Conservation (phyloP, 2,329 filamentous ascomycete genomes). For the Nannizzia gypsea region DNA sequence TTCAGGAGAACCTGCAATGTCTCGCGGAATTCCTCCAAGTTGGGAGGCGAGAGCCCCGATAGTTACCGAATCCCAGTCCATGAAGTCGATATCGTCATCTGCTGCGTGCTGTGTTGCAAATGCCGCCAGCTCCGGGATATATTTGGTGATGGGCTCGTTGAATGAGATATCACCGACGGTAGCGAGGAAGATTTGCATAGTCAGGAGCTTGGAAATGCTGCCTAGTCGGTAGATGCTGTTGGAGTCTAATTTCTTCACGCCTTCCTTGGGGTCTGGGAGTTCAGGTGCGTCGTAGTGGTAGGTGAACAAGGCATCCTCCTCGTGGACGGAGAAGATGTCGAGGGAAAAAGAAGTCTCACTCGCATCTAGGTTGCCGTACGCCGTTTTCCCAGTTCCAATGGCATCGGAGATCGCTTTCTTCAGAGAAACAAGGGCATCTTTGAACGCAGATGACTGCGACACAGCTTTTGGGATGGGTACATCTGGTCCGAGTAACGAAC, state of each 20-base stretch:
- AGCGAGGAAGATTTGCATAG: constrained; percentile 32
- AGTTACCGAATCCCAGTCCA: constrained; percentile 11
- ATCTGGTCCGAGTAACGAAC: neutral
- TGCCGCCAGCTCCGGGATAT: constrained; percentile 31
- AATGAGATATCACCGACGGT: constrained; percentile 32
- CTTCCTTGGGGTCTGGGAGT: constrained; percentile 13
- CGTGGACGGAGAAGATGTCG: constrained; percentile 10
- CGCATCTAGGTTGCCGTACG: neutral
- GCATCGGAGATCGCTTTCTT: neutral
- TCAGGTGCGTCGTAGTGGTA: constrained; percentile 9
- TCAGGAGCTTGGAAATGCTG: constrained; percentile 38
- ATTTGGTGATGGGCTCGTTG: constrained; percentile 33
- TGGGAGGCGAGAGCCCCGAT: constrained; percentile 7
- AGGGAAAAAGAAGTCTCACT: constrained; percentile 15
- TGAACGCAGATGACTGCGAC: neutral
- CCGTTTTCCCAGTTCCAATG: neutral
- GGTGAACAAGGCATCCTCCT: constrained; percentile 8
- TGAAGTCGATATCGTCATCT: neutral
- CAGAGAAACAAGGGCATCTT: neutral
- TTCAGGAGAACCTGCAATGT: neutral
- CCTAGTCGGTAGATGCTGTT: constrained; percentile 32
- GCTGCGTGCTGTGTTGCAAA: no score
- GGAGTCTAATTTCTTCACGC: constrained; percentile 17
- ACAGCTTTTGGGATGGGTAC: neutral
- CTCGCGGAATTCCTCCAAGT: neutral